Evolutionary conservation across 2,329 filamentous ascomycete genomes (phyloP).

Genomic region (Ustulina deusta): DNA sequence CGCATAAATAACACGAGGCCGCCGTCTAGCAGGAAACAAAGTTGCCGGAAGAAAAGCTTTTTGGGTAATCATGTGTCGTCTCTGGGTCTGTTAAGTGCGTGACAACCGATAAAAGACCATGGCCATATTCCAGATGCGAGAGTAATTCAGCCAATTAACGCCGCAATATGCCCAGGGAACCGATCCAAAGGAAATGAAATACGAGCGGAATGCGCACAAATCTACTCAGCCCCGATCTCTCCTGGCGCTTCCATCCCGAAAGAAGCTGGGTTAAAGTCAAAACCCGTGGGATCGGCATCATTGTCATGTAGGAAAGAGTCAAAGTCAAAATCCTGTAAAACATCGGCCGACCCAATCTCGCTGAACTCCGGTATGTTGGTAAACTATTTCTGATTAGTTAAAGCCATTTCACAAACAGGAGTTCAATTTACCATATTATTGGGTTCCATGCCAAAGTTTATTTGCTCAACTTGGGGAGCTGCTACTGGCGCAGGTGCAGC

Average conservation of each 20-base stretch:
- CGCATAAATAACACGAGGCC: slow-evolving; percentile 24
- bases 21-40: slow-evolving; percentile 29
- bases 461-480: slow-evolving; percentile 62
- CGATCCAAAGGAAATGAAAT: slow-evolving; percentile 37
- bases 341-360: slow-evolving; percentile 64
- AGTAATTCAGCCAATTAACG: slow-evolving; percentile 49
- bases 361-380: slow-evolving; percentile 62
- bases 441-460: slow-evolving; percentile 61
- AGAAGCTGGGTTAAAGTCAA: slow-evolving; percentile 65
- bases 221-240: slow-evolving; percentile 70
- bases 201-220: slow-evolving; percentile 19
- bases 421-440: slow-evolving; percentile 57
- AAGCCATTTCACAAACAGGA: slow-evolving; percentile 2
- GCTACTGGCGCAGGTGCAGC: slow-evolving; percentile 59
- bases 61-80: slow-evolving; percentile 47
- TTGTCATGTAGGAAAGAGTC: slow-evolving; percentile 75
- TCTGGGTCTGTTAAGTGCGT: slow-evolving; percentile 45
- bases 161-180: slow-evolving; percentile 49
- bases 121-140: slow-evolving; percentile 50
- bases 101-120: slow-evolving; percentile 44
- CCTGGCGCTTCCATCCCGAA: slow-evolving; percentile 67
- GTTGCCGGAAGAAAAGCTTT: slow-evolving; percentile 41
- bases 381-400: slow-evolving; percentile 53
- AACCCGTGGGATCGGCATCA: slow-evolving; percentile 61
- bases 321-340: slow-evolving; percentile 75